Evolutionary conservation across 345 rosid genomes (phyloP).

Genomic region (Microcos paniculata): DNA sequence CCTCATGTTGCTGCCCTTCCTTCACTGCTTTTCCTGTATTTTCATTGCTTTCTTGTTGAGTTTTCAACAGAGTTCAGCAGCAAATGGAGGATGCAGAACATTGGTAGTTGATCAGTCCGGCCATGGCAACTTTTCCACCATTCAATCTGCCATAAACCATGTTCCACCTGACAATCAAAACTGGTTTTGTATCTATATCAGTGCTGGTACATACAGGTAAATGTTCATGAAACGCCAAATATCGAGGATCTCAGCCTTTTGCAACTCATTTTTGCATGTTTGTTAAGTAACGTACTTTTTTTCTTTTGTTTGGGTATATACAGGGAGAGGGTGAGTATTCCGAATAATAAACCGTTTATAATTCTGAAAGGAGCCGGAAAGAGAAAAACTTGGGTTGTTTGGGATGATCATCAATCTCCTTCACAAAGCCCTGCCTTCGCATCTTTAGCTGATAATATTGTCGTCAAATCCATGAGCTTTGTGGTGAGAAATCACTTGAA

Average conservation of each 20-base stretch:
- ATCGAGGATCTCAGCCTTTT: not conserved
- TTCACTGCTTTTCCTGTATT: not conserved
- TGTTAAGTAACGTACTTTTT: no score
- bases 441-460: conserved; percentile 55
- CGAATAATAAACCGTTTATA: conserved; percentile 60
- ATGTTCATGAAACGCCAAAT: not conserved
- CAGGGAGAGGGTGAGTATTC: conserved; percentile 79
- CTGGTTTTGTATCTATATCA: conserved; percentile 56
- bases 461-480: conserved; percentile 51
- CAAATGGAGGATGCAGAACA: not conserved
- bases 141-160: conserved; percentile 61
- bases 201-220: conserved; percentile 55
- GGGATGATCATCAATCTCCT: conserved; percentile 54
- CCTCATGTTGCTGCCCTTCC: not conserved
- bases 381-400: conserved; percentile 52
- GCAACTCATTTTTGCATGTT: not conserved
- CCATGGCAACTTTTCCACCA: conserved; percentile 45
- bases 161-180: conserved; percentile 43
- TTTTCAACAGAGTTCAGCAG: conserved; percentile 1
- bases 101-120: conserved; percentile 46
- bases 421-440: conserved; percentile 62
- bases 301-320: not conserved
- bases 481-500: conserved; percentile 32
- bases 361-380: conserved; percentile 56
- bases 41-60: not conserved